These are phyloP conservation scores for Pyrrhoderma noxium DNA, from an alignment of 1,284 basidiomycete genomes.

Conservation along the genomic window DNA sequence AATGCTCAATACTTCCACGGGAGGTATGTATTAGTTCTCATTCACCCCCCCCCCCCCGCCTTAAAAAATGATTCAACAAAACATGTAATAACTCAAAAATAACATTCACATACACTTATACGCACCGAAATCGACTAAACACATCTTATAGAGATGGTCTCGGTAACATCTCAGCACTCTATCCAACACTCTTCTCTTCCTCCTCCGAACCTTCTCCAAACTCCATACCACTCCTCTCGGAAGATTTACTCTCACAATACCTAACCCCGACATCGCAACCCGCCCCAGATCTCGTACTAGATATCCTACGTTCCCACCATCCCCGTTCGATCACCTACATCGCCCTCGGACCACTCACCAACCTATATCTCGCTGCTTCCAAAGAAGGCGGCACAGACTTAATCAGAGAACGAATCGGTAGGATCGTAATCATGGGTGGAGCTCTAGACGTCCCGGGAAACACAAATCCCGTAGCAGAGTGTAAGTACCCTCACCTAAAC, in stretches of 20 bases:
- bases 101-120: no score
- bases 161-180: background rate
- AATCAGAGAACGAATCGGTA: conserved; percentile 55
- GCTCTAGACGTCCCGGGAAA: conserved; percentile 91
- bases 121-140: no score
- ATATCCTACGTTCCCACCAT: conserved; percentile 56
- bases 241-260: background rate
- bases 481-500: conserved; percentile 39
- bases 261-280: conserved; percentile 30
- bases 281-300: conserved; percentile 60
- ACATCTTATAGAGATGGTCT: conserved; percentile 1
- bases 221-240: conserved; percentile 49
- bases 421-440: conserved; percentile 93
- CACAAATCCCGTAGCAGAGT: conserved; percentile 76
- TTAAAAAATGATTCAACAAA: no score
- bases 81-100: no score
- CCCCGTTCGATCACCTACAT: conserved; percentile 73
- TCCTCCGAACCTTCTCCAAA: conserved; percentile 38
- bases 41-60: no score
- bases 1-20: conserved; percentile 87
- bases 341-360: conserved; percentile 84
- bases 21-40: conserved; percentile 37
- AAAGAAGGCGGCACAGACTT: conserved; percentile 23
- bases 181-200: background rate
- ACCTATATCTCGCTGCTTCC: conserved; percentile 59